These are phyloP conservation scores for Colletotrichum tofieldiae DNA, from an alignment of 2,329 filamentous ascomycete genomes.

Conservation along the genomic window DNA sequence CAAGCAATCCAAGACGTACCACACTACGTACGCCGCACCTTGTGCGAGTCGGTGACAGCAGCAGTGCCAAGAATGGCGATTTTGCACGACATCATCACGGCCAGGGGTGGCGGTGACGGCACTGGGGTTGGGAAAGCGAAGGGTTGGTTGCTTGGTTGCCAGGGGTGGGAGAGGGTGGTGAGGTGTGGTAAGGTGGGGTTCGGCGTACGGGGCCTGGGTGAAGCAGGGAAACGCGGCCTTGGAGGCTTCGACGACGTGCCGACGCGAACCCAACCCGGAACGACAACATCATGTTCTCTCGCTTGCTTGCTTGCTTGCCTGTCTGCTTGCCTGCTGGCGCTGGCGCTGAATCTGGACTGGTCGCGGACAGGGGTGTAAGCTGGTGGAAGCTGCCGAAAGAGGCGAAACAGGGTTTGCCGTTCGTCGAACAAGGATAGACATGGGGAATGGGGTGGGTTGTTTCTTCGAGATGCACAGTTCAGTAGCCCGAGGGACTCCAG, in stretches of 20 bases:
- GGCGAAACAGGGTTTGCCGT: constrained; percentile 17
- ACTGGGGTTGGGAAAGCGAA: constrained; percentile 22
- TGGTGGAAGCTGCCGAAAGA: constrained; percentile 10
- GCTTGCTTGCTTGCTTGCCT: background rate
- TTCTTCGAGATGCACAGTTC: background rate
- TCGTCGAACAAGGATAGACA: background rate
- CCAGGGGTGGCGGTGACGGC: constrained; percentile 22
- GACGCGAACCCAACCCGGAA: background rate
- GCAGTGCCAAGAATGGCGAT: constrained; percentile 41
- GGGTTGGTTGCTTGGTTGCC: constrained; percentile 30
- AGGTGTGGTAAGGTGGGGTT: constrained; percentile 11
- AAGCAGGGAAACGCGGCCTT: constrained; percentile 32
- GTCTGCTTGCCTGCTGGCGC: background rate
- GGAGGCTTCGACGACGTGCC: background rate
- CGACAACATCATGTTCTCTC: constrained; percentile 2
- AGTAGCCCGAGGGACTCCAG: background rate
- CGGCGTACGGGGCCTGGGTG: constrained; percentile 29
- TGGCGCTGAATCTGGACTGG: constrained; percentile 12
- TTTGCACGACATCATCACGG: constrained; percentile 42
- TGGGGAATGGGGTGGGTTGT: background rate
- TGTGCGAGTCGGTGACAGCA: constrained; percentile 41
- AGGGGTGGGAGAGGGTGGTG: constrained; percentile 10
- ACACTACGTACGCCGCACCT: constrained; percentile 32
- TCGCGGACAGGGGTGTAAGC: constrained; percentile 8
- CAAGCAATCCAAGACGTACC: constrained; percentile 13